These are phyloP conservation scores for Leptomonas pyrrhocoris DNA, from an alignment of 208 protist genomes.

Conservation along the genomic window DNA sequence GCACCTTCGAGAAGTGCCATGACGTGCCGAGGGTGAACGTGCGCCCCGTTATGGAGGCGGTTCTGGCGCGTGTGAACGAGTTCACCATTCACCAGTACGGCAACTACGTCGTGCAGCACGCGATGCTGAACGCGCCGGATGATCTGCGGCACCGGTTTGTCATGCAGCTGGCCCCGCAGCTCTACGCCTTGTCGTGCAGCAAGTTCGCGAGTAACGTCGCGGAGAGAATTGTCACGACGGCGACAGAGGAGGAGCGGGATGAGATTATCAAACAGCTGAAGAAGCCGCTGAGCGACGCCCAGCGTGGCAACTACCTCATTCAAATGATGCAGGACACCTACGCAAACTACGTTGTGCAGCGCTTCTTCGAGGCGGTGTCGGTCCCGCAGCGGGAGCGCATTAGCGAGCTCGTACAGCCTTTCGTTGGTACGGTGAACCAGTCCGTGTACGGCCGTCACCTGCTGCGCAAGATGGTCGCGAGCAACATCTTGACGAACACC, in stretches of 20 bases:
- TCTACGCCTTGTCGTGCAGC: constrained; percentile 91
- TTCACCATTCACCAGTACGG: constrained; percentile 97
- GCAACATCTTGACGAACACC: constrained; percentile 48
- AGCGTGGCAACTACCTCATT: constrained; percentile 78
- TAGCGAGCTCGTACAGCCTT: constrained; percentile 51
- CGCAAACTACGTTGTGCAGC: constrained; percentile 98
- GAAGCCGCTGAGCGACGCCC: constrained; percentile 43
- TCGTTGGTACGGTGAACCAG: constrained; percentile 52
- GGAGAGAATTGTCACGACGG: constrained; percentile 94
- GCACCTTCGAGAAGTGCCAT: constrained; percentile 89
- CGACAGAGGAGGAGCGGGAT: constrained; percentile 75
- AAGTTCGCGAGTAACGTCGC: constrained; percentile 99
- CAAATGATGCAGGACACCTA: constrained; percentile 97
- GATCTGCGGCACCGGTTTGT: constrained; percentile 86
- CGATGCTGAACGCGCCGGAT: constrained; percentile 91
- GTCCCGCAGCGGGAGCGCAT: constrained; percentile 57
- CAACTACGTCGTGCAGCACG: constrained; percentile 99
- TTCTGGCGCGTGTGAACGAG: constrained; percentile 78
- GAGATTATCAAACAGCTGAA: constrained; percentile 75
- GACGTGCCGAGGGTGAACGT: constrained; percentile 53
- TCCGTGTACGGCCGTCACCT: constrained; percentile 80
- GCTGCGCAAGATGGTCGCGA: constrained; percentile 74
- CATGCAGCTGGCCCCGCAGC: constrained; percentile 59
- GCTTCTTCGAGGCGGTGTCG: constrained; percentile 87
- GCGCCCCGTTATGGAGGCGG: constrained; percentile 87